Base-by-base conservation (phyloP, 2,329 filamentous ascomycete species). In the Phaeoacremonium minimum region DNA sequence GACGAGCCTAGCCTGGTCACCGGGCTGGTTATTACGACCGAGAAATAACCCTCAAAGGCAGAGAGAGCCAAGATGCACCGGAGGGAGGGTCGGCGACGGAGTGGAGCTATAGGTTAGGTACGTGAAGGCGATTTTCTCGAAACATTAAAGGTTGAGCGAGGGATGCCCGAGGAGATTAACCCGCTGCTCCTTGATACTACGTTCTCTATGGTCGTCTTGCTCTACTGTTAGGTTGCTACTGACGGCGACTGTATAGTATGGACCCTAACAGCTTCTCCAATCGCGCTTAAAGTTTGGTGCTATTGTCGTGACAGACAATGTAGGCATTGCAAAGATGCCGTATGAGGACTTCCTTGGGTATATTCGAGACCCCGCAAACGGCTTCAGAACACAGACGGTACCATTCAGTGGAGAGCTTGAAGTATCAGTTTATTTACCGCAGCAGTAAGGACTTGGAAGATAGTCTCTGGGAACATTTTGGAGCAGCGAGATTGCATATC, bases 31-130 rank as follows among this genome's bases (percentile, higher is more conserved):
- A 73, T 82, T 47, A 77, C 68, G 0, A 83, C 78, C 0, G 78
- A 83, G 53, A 70, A 78, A 17, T 78, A 83, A 49, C 50, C 58
- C 0, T 51, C 46, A 6, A 83, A 82, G 53, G 75, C 75, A 0
- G 56, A 45, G 4, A 54, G 50, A 33, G 77, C 79, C 6, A 60
- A 61, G n/a, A 55, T 62, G 45, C 55, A 81, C 47, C 83, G 78
- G 77, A 56, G 52, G 17, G 52, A 62, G 34, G 67, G 67, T 3
- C n/a, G 77, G 75, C 0, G 55, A 65, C 1, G 63, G 64, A 12
- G 62, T 80, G 1, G 63, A 64, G 37, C 48, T 51, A 4, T 59
- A 61, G 47, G 77, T 82, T 46, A 80, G 18, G 54, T 82, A 16
- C 57, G 77, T 5, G 72, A 71, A 40, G 78, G 77, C 0, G 72